Evolutionary conservation across 345 rosid genomes (phyloP), one percentile per base, ranked within the genome.

Genomic region (Lagerstroemia speciosa): DNA sequence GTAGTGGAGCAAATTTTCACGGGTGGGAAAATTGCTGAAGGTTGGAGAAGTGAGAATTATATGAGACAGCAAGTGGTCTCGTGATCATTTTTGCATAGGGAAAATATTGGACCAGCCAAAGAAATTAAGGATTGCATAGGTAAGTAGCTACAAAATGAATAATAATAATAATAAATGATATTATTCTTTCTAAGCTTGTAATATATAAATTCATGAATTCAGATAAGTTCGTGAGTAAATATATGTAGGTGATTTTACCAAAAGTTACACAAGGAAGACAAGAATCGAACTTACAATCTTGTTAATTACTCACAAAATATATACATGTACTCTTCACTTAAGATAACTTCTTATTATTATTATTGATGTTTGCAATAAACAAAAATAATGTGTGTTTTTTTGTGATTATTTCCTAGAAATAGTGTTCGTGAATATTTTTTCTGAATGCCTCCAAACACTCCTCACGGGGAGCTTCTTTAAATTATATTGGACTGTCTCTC

Each of bases 361-460:
- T n/a, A n/a, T n/a, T n/a, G n/a, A n/a, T n/a, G n/a, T n/a, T n/a
- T n/a, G n/a, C n/a, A n/a, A n/a, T n/a, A n/a, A n/a, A n/a, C n/a
- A n/a, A n/a, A n/a, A n/a, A 36, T 36, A n/a, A 57, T 30, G 24
- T 29, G 14, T 31, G 17, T 31, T 31, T 19, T n/a, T 31, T 31
- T 63, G 37, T 31, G 17, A 14, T 62, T 62, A 27, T 64, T 34
- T 9, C 16, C 2, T 41, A 41, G 27, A 53, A 58, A 58, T 58
- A 12, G 34, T 27, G 63, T 15, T 58, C 29, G 71, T 30, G 61
- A 48, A 22, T n/a, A n/a, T 30, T 40, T 69, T 67, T 80, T 9
- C 14, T 76, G 87, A 78, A 82, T 80, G 82, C 65, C 69, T 82
- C 86, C 84, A 83, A 83, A 75, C 70, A 72, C 76, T 68, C 84